phyloP scores from a whole-genome alignment of 495 filamentous ascomycete genomes.

The Cetradonia linearis region DNA sequence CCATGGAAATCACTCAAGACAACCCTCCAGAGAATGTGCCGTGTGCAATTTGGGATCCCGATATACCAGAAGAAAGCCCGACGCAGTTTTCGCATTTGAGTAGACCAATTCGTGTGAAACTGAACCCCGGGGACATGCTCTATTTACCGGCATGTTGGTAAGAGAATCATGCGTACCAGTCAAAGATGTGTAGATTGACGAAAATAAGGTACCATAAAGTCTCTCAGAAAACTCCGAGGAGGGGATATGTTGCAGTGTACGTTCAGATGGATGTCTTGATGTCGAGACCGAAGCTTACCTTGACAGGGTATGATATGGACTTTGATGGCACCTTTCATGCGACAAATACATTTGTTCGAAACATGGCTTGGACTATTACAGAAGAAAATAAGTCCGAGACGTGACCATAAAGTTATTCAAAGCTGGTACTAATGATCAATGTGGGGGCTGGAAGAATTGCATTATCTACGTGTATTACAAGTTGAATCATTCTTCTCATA shows the following conservation, averaged over 20 bases:
- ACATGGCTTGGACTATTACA: constrained; percentile 17
- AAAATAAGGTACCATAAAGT: constrained; percentile 56
- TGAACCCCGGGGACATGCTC: constrained; percentile 66
- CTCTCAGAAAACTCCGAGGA: constrained; percentile 52
- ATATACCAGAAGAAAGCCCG: constrained; percentile 36
- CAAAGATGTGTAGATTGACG: constrained; percentile 4
- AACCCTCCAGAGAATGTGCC: constrained; percentile 39
- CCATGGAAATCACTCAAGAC: constrained; percentile 29
- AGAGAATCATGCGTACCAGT: constrained; percentile 21
- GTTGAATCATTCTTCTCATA: too few species aligned
- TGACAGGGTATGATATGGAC: constrained; percentile 58
- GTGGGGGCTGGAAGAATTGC: too few species aligned
- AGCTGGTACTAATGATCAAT: too few species aligned
- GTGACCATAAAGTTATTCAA: not conserved
- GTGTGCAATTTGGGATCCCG: constrained; percentile 64
- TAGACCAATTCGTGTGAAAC: constrained; percentile 46
- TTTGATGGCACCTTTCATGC: constrained; percentile 51
- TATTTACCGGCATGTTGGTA: constrained; percentile 69
- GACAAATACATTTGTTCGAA: constrained; percentile 43
- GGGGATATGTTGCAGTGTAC: constrained; percentile 58
- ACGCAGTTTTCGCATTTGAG: constrained; percentile 47
- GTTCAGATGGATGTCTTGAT: constrained; percentile 12
- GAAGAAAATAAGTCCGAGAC: not conserved
- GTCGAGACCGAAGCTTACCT: not conserved
- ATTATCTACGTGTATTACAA: too few species aligned